A percentile compares a stretch with the other conserved stretches of the same genome.
These are phyloP conservation scores for Sonneratia alba DNA, from an alignment of 345 rosid species.

Conservation along the genomic window DNA sequence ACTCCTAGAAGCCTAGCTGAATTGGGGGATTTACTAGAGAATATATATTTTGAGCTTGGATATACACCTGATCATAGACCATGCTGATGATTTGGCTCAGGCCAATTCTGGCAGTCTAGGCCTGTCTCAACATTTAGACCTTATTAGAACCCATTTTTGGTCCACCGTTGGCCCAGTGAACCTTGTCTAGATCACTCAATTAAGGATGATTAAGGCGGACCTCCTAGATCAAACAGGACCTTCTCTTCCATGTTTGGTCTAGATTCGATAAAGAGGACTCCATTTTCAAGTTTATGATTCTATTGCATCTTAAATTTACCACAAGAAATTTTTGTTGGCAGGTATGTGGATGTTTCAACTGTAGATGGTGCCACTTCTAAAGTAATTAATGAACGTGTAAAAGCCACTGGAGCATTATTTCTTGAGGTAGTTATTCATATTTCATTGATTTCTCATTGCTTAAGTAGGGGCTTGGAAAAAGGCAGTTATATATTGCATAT, in stretches of 20 bases:
- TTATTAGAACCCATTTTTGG: too few species aligned
- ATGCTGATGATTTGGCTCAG: neutral
- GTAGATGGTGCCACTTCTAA: conserved; percentile 78
- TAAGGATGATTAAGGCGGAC: neutral
- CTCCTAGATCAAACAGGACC: neutral
- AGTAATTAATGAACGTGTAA: conserved; percentile 44
- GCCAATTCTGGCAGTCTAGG: neutral
- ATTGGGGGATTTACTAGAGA: too few species aligned
- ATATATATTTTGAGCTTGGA: neutral
- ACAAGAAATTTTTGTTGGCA: conserved; percentile 14
- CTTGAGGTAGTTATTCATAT: conserved; percentile 44
- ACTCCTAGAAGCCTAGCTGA: neutral
- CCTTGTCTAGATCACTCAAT: neutral
- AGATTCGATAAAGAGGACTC: neutral
- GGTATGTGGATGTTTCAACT: conserved; percentile 88
- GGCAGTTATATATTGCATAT: neutral
- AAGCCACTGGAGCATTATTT: conserved; percentile 66
- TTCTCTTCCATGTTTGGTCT: neutral
- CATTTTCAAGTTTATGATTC: neutral
- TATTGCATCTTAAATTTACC: too few species aligned
- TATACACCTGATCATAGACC: neutral
- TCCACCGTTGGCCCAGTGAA: neutral
- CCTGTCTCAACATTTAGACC: too few species aligned
- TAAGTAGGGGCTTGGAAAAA: neutral
- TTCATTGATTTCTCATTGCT: neutral